Base-by-base conservation (phyloP, 345 rosid species). In the Ceriops tagal region DNA sequence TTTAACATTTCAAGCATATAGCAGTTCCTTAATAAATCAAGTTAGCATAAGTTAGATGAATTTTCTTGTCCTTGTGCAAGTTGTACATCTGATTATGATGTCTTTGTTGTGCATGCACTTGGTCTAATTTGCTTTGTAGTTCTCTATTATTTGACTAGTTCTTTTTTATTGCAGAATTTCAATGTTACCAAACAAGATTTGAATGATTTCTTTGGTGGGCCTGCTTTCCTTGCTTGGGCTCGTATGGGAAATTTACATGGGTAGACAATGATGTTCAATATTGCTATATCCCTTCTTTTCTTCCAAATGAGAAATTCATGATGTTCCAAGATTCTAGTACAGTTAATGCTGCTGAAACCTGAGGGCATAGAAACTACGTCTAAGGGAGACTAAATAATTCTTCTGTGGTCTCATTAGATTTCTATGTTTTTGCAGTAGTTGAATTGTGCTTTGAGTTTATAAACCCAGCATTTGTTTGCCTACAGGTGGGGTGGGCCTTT, bases 181-280 rank as follows among this genome's bases (percentile, higher is more conserved):
- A 93, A 93, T 67, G 79, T 88, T 63, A 91, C 79, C 74, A 75
- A 35, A 62, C 87, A 77, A 72, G 97, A 84, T 59, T 81, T 93
- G 81, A 81, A 88, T 78, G 88, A 83, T 79, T 91, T 91, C 75
- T 93, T 93, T 78, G 92, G 96, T 64, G 97, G 98, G 78, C 98
- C 96, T 68, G 97, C 98, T 19, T 93, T 91, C 78, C 98, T 93
- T 62, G 98, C 97, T 68, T 93, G 98, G 98, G 98, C 98, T 77
- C 96, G 98, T 66, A 93, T 93, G 98, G 98, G 98, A 67, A 93
- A 93, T 77, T 85, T 93, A 72, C 98, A 93, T 58, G 91, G 89
- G 98, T 93, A 76, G 19, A 80, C 72, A 37, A 55, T 47, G 3
- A 31, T 69, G 56, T 62, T 70, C 64, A 47, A n/a, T 64, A 46